Base-by-base conservation (phyloP, 2,329 filamentous ascomycete genomes). In the Nannizziopsis barbatae region DNA sequence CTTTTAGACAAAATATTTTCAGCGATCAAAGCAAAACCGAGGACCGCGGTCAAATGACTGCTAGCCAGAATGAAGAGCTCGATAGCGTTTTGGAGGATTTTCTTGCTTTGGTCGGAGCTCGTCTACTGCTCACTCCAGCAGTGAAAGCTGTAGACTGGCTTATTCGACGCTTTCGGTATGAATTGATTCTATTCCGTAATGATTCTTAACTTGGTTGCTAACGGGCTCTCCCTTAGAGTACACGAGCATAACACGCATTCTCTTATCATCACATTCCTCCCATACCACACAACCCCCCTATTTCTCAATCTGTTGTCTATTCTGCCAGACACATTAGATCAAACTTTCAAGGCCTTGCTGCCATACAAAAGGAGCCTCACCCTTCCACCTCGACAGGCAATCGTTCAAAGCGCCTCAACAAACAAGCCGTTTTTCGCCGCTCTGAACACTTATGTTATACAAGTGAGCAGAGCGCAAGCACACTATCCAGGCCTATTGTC, bases 101-200 rank as follows among this genome's bases (percentile, higher is more conserved):
- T 62, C 71, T 99, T 56, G 83, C 81, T 30, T 74, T 96, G 11
- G 80, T 84, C 9, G 84, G 86, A 17, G 80, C 81, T 20, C 78
- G 84, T 36, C 64, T 98, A 55, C 75, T 90, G 54, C 73, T 99
- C 30, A 88, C 83, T 70, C 90, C 92, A 36, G 87, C 86, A 0
- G 79, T 95, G 47, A 94, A 93, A 68, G 81, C 89, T 12, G 75
- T 96, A 33, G 93, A 99, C 71, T 99, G 92, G 92, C 75, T 98
- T 41, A 77, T 98, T 47, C 76, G 92, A 60, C 77, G 90, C 59
- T 98, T 96, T 61, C 80, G 83, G 87, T 93, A 71, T 53, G 75
- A 58, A 32, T 20, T 4, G 14, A 30, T 5, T 5, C 39, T 51
- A 7, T 35, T 11, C 18, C 22, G 12, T 32, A 2, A 11, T 12